Evolutionary conservation across 768 basidiomycete genomes (phyloP).

Genomic region (Tulasnella sp.): DNA sequence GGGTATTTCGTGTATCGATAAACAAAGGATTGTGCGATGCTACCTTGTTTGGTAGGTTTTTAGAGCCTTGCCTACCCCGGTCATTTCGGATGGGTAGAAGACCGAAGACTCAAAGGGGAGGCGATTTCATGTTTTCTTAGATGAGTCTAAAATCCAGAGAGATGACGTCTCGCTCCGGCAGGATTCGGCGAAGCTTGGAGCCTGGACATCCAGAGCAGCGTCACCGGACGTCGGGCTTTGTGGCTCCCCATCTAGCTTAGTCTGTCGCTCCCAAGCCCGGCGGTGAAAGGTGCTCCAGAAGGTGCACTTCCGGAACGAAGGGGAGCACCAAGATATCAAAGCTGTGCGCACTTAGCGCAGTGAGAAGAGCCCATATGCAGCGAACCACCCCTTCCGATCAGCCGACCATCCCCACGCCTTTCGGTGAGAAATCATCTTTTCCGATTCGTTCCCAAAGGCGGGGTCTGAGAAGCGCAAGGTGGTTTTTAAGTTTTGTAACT

Average conservation of each 20-base stretch:
- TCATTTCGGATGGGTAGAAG: not conserved
- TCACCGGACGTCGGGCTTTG: not conserved
- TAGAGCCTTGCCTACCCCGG: not conserved
- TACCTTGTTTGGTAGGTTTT: not conserved
- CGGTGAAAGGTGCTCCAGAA: not conserved
- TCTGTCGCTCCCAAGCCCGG: not conserved
- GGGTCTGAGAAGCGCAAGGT: not conserved
- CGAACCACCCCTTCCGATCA: not conserved
- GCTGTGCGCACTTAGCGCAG: not conserved
- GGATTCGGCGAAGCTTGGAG: not conserved
- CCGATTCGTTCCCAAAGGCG: not conserved
- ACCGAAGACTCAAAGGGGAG: not conserved
- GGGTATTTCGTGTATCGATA: not conserved
- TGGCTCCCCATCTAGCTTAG: not conserved
- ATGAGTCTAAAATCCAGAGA: not conserved
- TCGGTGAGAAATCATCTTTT: not conserved
- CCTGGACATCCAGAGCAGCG: not conserved
- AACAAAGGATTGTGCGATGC: not conserved
- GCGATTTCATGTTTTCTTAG: not conserved
- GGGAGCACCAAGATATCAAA: not conserved
- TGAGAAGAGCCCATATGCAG: not conserved
- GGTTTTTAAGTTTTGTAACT: not conserved
- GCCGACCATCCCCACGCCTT: not conserved
- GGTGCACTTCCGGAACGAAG: not conserved
- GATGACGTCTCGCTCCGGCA: not conserved